These are phyloP conservation scores for Pouteria campechiana DNA, from an alignment of 179 eudicot genomes.

Conservation along the genomic window DNA sequence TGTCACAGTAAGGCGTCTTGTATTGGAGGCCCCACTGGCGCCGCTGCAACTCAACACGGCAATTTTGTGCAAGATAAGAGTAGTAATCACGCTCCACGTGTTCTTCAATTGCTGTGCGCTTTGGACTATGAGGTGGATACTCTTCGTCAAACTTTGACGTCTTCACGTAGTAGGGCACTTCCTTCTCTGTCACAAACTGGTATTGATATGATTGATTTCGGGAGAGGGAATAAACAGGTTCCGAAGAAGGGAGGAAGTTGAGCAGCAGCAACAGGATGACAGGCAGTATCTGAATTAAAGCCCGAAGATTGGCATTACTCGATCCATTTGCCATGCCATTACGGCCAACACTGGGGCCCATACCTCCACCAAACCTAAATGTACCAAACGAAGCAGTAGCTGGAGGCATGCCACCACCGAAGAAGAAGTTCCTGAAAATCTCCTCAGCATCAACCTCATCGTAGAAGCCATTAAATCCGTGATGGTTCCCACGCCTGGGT, in stretches of 20 bases:
- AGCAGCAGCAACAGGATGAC: constrained; percentile 33
- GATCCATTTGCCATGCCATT: constrained; percentile 12
- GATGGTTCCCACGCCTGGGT: constrained; percentile 13
- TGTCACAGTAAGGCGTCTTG: constrained; percentile 34
- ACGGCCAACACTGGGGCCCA: constrained; percentile 27
- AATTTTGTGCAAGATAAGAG: constrained; percentile 22
- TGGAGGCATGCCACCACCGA: constrained; percentile 38
- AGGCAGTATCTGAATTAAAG: constrained; percentile 33
- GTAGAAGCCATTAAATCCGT: constrained; percentile 37
- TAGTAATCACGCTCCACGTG: constrained; percentile 29
- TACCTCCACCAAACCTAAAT: constrained; percentile 38
- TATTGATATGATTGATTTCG: constrained; percentile 20
- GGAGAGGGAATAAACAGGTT: constrained; percentile 27
- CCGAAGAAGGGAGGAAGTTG: constrained; percentile 32
- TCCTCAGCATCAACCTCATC: constrained; percentile 50
- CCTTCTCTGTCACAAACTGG: constrained; percentile 26
- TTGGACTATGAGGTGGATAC: constrained; percentile 22
- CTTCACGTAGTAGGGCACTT: constrained; percentile 33
- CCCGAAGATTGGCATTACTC: constrained; percentile 10
- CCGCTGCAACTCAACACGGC: constrained; percentile 38
- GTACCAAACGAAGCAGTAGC: constrained; percentile 23
- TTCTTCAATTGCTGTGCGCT: constrained; percentile 23
- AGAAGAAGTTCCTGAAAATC: constrained; percentile 50
- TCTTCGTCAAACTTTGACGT: constrained; percentile 27
- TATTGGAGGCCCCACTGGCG: constrained; percentile 30